Evolutionary conservation across 306 rosid species (phyloP).

Genomic region (Benincasa hispida): DNA sequence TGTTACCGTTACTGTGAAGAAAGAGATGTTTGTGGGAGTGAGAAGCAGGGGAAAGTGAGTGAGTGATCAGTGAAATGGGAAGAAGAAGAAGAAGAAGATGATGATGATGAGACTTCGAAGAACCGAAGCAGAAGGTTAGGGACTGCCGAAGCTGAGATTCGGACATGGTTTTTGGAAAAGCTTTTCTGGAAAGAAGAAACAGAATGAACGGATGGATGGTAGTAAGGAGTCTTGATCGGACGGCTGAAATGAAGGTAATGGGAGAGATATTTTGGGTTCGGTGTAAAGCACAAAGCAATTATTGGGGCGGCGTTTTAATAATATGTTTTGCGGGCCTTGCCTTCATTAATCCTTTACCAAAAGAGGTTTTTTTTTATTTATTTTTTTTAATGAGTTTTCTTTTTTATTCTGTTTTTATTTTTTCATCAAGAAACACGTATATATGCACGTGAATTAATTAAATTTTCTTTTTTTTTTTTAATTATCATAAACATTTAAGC

Average conservation of each 20-base stretch:
- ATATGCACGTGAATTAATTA: too few relatives aligned
- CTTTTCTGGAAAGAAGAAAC: not conserved
- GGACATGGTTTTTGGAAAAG: not conserved
- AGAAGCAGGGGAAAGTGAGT: not conserved
- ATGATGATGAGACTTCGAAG: not conserved
- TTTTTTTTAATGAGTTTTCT: too few relatives aligned
- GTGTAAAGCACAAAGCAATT: not conserved
- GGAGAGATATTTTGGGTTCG: not conserved
- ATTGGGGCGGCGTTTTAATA: not conserved
- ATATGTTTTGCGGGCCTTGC: too few relatives aligned
- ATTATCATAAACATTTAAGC: too few relatives aligned
- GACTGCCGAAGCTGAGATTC: conserved; percentile 14
- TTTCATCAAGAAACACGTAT: too few relatives aligned
- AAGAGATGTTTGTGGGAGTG: not conserved
- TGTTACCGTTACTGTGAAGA: not conserved
- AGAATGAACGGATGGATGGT: not conserved
- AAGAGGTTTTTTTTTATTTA: too few relatives aligned
- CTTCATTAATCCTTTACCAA: not conserved
- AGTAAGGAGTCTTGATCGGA: not conserved
- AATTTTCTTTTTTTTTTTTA: too few relatives aligned
- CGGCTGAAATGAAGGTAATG: not conserved
- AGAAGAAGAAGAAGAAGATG: not conserved
- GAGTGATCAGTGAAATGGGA: not conserved
- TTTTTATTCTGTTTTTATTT: too few relatives aligned
- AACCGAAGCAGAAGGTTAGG: conserved; percentile 9